Evolutionary conservation across 2,329 filamentous ascomycete species (phyloP), one percentile per base, ranked within the genome.

Genomic region (Penicillium sumatraense): DNA sequence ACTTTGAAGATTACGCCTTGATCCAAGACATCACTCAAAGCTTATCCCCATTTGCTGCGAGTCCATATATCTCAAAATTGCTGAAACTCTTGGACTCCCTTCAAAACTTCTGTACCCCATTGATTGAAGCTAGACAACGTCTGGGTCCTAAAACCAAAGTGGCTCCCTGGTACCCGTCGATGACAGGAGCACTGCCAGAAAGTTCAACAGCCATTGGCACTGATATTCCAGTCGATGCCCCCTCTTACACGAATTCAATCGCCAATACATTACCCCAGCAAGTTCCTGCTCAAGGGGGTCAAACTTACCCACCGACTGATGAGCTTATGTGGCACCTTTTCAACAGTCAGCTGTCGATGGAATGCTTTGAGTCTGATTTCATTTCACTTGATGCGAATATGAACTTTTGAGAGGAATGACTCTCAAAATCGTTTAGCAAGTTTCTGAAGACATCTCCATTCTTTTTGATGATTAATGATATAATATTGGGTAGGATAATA

Each of bases 291-390:
- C 20, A 44, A 16, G 49, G 29, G 10, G 35, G 36, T 44, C 54
- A n/a, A 23, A 16, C 23, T 2, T 47, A 45, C 16, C 29, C 57
- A 6, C 49, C 57, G 14, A 51, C 57, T 11, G 61, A 65, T 36
- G 53, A 60, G 6, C 46, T 65, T 11, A 63, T 65, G 60, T 66
- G 60, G 60, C 59, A 65, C 33, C 40, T 64, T 2, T 65, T 63
- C 16, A 65, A 62, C 46, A 65, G 60, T 26, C 57, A 66, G 33
- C 23, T 64, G n/a, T 60, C 63, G 5, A 42, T 63, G 23, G 60
- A 59, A 13, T 61, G 58, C 55, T 60, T 57, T 27, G 59, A 62
- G 36, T 54, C 59, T 6, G 42, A 56, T 52, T 24, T 50, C 13
- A 51, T 44, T 29, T 27, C 45, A 16, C 16, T 35, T 5, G 50